These are phyloP conservation scores for Dacryopinax primogenitus DNA, from an alignment of 768 basidiomycete genomes.

Conservation along the genomic window DNA sequence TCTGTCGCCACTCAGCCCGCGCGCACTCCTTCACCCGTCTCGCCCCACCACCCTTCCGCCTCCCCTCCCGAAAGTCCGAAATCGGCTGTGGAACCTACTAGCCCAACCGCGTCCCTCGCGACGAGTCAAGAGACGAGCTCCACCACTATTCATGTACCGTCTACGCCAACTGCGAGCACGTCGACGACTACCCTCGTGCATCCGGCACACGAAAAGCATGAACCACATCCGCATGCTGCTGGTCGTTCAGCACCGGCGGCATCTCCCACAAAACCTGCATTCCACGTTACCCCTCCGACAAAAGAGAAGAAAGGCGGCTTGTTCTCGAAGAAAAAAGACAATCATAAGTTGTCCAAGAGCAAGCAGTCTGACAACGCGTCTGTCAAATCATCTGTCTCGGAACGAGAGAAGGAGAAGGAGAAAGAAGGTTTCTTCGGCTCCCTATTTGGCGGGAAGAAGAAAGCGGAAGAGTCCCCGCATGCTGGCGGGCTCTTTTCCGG, in stretches of 20 bases:
- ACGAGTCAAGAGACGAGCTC: background rate
- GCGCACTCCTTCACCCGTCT: constrained; percentile 21
- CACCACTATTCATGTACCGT: background rate
- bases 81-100: constrained; percentile 8
- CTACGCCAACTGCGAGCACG: constrained; percentile 25
- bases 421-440: constrained; percentile 75
- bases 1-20: constrained; percentile 13
- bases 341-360: background rate
- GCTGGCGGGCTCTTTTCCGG: constrained; percentile 23
- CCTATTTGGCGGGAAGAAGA: constrained; percentile 76
- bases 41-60: constrained; percentile 16
- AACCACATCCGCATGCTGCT: background rate
- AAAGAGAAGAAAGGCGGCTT: constrained; percentile 59
- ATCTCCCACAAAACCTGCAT: constrained; percentile 6
- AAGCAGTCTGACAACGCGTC: background rate
- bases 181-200: constrained; percentile 13
- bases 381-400: background rate
- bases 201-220: background rate
- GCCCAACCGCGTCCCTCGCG: background rate
- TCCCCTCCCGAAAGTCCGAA: constrained; percentile 12
- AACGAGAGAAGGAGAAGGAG: constrained; percentile 53
- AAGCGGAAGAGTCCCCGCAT: constrained; percentile 55
- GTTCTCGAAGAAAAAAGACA: constrained; percentile 34
- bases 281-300: constrained; percentile 21
- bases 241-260: background rate